Percentiles rank a stretch among this genome's conserved stretches.
Conservation (phyloP, 345 rosid species). For the Camelina neglecta region DNA sequence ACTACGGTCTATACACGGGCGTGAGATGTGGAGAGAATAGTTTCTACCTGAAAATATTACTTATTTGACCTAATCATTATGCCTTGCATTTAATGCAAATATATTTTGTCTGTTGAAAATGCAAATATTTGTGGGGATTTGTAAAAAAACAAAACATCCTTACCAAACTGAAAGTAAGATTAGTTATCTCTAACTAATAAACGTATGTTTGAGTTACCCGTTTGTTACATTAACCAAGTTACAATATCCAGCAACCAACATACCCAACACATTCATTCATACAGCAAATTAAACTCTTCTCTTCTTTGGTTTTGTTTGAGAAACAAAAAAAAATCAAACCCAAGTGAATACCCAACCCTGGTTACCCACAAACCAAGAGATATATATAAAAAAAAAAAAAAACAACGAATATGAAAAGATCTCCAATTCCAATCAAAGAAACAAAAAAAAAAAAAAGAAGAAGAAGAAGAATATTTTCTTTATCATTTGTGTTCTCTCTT, state of each 20-base stretch:
- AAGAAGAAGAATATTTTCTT: slow-evolving; percentile 3
- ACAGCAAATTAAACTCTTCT: slow-evolving; percentile 13
- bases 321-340: slow-evolving; percentile 32
- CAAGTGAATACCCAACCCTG: slow-evolving; percentile 17
- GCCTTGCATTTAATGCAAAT: slow-evolving; percentile 28
- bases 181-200: neutral
- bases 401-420: slow-evolving; percentile 33
- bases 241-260: slow-evolving; percentile 18
- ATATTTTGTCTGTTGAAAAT: neutral
- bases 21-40: slow-evolving; percentile 1
- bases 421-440: slow-evolving; percentile 31
- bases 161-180: neutral
- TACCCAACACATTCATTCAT: slow-evolving; percentile 24
- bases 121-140: neutral
- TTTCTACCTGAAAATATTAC: slow-evolving; percentile 30
- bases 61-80: slow-evolving; percentile 27
- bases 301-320: slow-evolving; percentile 39
- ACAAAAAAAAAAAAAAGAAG: neutral
- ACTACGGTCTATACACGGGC: slow-evolving; percentile 5
- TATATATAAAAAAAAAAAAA: neutral
- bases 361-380: slow-evolving; percentile 35
- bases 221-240: slow-evolving; percentile 30
- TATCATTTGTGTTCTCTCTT: slow-evolving; percentile 13
- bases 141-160: neutral
- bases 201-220: neutral